Percentiles rank a stretch among this genome's conserved stretches.
These are phyloP conservation scores for Osmanthus fragrans DNA, from an alignment of 257 asterid species.

Conservation along the genomic window DNA sequence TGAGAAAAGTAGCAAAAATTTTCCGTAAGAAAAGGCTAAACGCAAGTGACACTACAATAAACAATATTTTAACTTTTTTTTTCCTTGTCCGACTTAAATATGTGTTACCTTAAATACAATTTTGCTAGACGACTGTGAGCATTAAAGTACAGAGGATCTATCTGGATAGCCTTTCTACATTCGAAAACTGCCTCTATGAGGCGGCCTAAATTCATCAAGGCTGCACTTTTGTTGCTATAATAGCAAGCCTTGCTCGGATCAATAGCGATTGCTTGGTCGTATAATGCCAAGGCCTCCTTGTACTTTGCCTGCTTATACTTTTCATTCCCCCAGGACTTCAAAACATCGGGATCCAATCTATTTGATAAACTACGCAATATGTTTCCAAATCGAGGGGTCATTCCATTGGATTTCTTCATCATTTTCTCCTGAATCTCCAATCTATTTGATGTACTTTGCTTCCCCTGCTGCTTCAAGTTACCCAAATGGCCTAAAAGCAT, in stretches of 20 bases:
- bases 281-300: conserved; percentile 53
- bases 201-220: conserved; percentile 54
- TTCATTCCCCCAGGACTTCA: conserved; percentile 60
- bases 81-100: neutral
- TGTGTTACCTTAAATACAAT: conserved; percentile 48
- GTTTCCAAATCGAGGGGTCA: conserved; percentile 29
- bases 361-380: conserved; percentile 16
- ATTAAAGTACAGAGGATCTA: conserved; percentile 48
- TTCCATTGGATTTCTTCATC: conserved; percentile 24
- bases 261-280: conserved; percentile 53
- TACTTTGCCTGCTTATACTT: conserved; percentile 44
- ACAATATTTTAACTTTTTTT: neutral
- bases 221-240: conserved; percentile 64
- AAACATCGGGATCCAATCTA: conserved; percentile 39
- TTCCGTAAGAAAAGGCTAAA: neutral
- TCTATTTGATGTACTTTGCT: conserved; percentile 7
- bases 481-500: conserved; percentile 49
- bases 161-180: conserved; percentile 52
- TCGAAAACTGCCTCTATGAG: conserved; percentile 53
- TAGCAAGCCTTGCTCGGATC: conserved; percentile 53
- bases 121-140: conserved; percentile 64
- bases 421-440: conserved; percentile 29
- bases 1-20: neutral
- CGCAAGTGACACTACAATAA: neutral
- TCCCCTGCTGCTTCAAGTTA: conserved; percentile 35